Conservation (phyloP, 306 rosid genomes). For the Corylus americana region DNA sequence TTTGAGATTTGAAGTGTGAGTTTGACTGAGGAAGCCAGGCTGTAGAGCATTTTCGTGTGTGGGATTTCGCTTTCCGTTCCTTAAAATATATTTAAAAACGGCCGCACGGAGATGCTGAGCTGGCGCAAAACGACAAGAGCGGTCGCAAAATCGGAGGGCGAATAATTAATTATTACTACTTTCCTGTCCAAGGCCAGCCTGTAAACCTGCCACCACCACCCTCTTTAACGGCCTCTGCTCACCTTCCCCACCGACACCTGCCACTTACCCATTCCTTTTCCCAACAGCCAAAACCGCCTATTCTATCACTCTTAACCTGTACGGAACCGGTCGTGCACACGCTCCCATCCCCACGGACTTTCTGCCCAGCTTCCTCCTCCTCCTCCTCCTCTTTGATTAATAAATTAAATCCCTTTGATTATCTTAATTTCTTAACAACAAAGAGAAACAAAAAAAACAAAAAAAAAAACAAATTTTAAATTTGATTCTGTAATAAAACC, state of each 20-base stretch:
- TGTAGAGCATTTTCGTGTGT: conserved; percentile 67
- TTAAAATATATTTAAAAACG: background rate
- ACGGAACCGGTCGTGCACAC: conserved; percentile 44
- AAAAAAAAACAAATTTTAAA: background rate
- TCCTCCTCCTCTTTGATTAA: too few relatives aligned
- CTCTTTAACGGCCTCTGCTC: conserved; percentile 54
- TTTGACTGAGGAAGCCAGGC: conserved; percentile 89
- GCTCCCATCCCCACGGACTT: conserved; percentile 25
- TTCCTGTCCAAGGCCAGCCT: conserved; percentile 75
- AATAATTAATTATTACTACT: conserved; percentile 77
- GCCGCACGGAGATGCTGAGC: conserved; percentile 44
- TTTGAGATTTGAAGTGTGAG: conserved; percentile 31
- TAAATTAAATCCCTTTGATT: background rate
- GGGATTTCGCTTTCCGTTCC: conserved; percentile 24
- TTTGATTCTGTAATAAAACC: background rate
- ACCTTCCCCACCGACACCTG: conserved; percentile 45
- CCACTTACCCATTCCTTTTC: conserved; percentile 16
- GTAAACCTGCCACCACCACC: conserved; percentile 78
- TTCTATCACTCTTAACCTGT: conserved; percentile 19
- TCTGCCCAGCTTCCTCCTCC: conserved; percentile 38
- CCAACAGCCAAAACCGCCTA: background rate
- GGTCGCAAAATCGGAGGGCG: conserved; percentile 83
- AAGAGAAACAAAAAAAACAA: background rate
- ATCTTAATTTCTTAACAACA: background rate
- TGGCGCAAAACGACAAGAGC: conserved; percentile 71